These are phyloP conservation scores for Talaromyces pinophilus DNA, from an alignment of 2,329 filamentous ascomycete genomes.

Conservation along the genomic window DNA sequence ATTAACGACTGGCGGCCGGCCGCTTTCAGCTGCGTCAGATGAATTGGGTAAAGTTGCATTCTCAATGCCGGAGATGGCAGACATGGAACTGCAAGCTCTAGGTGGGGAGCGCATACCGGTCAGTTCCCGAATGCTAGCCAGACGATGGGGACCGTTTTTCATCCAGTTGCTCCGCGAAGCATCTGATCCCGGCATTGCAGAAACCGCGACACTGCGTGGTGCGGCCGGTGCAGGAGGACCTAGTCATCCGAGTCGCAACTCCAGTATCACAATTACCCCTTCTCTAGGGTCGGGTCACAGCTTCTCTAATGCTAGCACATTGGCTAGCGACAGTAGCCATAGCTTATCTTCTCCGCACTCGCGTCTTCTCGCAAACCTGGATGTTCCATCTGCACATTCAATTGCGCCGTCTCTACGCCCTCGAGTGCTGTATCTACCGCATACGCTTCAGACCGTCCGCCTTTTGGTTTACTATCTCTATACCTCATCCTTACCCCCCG, in stretches of 20 bases:
- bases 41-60: constrained; percentile 82
- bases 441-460: constrained; percentile 85
- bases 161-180: constrained; percentile 86
- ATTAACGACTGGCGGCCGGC: constrained; percentile 70
- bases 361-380: constrained; percentile 45
- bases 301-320: constrained; percentile 46
- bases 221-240: constrained; percentile 52
- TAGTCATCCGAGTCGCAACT: constrained; percentile 63
- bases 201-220: constrained; percentile 73
- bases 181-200: constrained; percentile 66
- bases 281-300: constrained; percentile 38
- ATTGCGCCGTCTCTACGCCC: constrained; percentile 66
- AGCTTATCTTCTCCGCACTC: constrained; percentile 34
- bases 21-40: constrained; percentile 74
- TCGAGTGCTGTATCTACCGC: constrained; percentile 86
- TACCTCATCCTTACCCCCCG: constrained; percentile 80
- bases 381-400: constrained; percentile 56
- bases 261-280: constrained; percentile 80
- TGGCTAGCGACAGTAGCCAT: constrained; percentile 34
- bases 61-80: constrained; percentile 77
- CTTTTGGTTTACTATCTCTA: constrained; percentile 92
- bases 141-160: constrained; percentile 94
- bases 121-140: constrained; percentile 83
- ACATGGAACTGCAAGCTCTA: constrained; percentile 95
- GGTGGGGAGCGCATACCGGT: constrained; percentile 89